phyloP scores from a whole-genome alignment of 2,329 filamentous ascomycete species.

The Monosporascus sp. region DNA sequence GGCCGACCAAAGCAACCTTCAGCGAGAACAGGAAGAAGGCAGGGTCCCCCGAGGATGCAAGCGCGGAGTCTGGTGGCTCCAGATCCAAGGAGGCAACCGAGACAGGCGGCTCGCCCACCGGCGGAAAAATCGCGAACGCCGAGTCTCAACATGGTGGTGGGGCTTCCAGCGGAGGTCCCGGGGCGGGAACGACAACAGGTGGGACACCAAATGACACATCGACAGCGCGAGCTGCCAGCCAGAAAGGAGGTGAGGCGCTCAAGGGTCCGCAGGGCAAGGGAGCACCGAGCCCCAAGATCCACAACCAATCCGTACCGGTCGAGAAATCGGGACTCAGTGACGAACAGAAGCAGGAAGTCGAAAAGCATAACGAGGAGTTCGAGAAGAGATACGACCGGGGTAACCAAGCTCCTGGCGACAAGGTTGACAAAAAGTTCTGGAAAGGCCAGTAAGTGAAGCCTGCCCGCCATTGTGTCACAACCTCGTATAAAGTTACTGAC shows the following conservation, averaged over 20 bases:
- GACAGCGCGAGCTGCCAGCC: conserved; percentile 21
- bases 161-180: conserved; percentile 17
- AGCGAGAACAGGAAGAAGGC: conserved; percentile 19
- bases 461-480: neutral
- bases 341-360: conserved; percentile 52
- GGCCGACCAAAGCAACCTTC: conserved; percentile 28
- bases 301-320: conserved; percentile 40
- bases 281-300: conserved; percentile 45
- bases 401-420: conserved; percentile 36
- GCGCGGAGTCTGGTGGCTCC: conserved; percentile 33
- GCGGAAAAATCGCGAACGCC: conserved; percentile 20
- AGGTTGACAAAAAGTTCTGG: conserved; percentile 54
- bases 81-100: conserved; percentile 35
- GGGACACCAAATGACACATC: conserved; percentile 22
- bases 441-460: conserved; percentile 31
- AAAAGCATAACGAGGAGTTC: conserved; percentile 55
- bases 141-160: neutral
- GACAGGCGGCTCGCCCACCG: conserved; percentile 27
- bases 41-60: conserved; percentile 25
- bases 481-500: neutral
- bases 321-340: conserved; percentile 33
- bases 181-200: conserved; percentile 34
- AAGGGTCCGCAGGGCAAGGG: conserved; percentile 26
- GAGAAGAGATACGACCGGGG: conserved; percentile 47
- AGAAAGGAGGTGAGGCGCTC: conserved; percentile 26